Conservation (phyloP, 2,329 filamentous ascomycete genomes). For the Didymella sp. region DNA sequence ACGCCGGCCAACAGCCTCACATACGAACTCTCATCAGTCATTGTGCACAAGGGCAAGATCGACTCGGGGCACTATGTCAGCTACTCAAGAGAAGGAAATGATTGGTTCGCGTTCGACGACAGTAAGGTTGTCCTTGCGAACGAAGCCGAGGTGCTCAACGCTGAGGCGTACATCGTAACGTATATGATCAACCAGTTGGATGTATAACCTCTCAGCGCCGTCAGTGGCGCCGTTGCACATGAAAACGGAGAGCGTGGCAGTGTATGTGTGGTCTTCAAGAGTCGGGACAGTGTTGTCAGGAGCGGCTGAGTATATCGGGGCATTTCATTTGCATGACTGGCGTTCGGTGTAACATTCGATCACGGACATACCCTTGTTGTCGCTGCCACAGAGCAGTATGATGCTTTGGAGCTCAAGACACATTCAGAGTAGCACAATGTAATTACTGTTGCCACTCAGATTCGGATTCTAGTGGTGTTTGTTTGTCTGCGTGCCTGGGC, state of each 20-base stretch:
- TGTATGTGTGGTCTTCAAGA: background rate
- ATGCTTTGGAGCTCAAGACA: background rate
- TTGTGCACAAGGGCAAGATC: constrained; percentile 92
- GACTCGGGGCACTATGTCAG: constrained; percentile 91
- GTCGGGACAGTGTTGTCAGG: background rate
- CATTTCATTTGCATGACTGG: background rate
- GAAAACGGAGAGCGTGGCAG: background rate
- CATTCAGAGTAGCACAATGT: background rate
- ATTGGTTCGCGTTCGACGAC: constrained; percentile 98
- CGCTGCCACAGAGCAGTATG: background rate
- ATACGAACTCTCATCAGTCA: constrained; percentile 87
- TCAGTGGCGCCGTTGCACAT: background rate
- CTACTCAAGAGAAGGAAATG: constrained; percentile 81
- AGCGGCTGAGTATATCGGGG: background rate
- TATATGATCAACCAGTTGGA: constrained; percentile 61
- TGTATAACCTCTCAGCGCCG: constrained; percentile 21
- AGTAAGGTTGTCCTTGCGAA: constrained; percentile 86
- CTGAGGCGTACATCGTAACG: constrained; percentile 89
- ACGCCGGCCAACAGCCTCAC: constrained; percentile 63
- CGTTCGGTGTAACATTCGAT: background rate
- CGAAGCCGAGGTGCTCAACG: constrained; percentile 82
- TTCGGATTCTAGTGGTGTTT: too few relatives aligned
- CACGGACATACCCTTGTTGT: background rate
- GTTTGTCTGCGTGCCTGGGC: too few relatives aligned
- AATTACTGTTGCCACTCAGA: background rate